Conservation (phyloP, 2,329 filamentous ascomycete species). For the Exophiala alcalophila region DNA sequence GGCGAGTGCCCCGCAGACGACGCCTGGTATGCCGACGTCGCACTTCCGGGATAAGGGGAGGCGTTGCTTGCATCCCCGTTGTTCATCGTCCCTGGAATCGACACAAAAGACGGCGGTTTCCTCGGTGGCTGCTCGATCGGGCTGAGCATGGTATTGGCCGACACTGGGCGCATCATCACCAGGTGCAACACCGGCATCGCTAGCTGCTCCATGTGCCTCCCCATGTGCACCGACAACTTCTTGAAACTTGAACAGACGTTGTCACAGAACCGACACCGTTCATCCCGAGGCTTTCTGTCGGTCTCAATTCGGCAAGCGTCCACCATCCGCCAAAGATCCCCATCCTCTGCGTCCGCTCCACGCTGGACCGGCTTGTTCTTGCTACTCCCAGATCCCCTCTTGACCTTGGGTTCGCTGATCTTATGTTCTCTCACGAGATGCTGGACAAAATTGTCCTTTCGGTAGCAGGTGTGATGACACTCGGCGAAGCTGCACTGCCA, state of each 20-base stretch:
- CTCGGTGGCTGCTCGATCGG: conserved; percentile 56
- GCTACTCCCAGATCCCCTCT: conserved; percentile 67
- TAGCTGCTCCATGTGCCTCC: conserved; percentile 91
- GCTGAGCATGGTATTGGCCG: conserved; percentile 62
- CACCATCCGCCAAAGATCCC: conserved; percentile 73
- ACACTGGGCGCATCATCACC: conserved; percentile 43
- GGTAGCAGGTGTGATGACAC: conserved; percentile 77
- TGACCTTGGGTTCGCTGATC: conserved; percentile 74
- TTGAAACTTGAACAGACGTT: conserved; percentile 82
- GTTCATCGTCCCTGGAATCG: conserved; percentile 11
- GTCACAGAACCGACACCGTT: conserved; percentile 84
- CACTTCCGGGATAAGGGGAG: conserved; percentile 29
- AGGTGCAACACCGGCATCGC: conserved; percentile 71
- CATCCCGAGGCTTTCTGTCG: conserved; percentile 61
- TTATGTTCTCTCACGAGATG: conserved; percentile 92
- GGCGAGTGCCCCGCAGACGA: conserved; percentile 30
- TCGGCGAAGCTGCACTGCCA: conserved; percentile 82
- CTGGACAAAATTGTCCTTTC: conserved; percentile 89
- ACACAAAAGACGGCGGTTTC: conserved; percentile 38
- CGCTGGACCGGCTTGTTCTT: conserved; percentile 42
- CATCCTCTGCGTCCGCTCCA: conserved; percentile 42
- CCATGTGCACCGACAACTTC: conserved; percentile 87
- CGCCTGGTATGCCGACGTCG: conserved; percentile 32
- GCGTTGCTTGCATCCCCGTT: conserved; percentile 33
- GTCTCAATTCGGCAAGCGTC: conserved; percentile 75